phyloP scores from a whole-genome alignment of 164 flowering plant genomes.

The Vitis riparia region DNA sequence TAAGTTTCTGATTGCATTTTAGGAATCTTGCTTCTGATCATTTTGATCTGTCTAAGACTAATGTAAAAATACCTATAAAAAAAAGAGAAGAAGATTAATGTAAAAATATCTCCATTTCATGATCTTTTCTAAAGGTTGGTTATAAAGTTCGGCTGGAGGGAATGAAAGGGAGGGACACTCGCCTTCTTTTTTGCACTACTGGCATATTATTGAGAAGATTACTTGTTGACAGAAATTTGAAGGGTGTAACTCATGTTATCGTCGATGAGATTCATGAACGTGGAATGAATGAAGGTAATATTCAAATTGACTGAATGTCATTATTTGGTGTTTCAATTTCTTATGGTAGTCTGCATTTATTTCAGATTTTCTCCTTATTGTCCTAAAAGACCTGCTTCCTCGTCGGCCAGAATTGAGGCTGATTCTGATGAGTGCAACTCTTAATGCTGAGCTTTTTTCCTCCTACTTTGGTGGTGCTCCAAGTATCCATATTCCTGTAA shows the following conservation, averaged over 20 bases:
- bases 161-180: slow-evolving; percentile 87
- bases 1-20: slow-evolving; percentile 33
- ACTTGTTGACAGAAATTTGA: slow-evolving; percentile 79
- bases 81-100: background rate
- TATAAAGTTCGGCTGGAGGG: slow-evolving; percentile 97
- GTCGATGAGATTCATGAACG: slow-evolving; percentile 99
- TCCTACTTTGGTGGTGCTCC: slow-evolving; percentile 92
- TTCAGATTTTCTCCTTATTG: slow-evolving; percentile 89
- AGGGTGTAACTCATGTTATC: slow-evolving; percentile 90
- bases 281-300: slow-evolving; percentile 98
- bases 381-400: slow-evolving; percentile 87
- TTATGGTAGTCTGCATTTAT: slow-evolving; percentile 13
- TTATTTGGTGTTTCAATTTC: slow-evolving; percentile 3
- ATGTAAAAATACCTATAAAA: too few relatives aligned
- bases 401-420: slow-evolving; percentile 85
- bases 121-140: slow-evolving; percentile 63
- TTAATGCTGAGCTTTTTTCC: slow-evolving; percentile 89
- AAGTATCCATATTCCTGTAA: slow-evolving; percentile 83
- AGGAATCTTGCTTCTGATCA: background rate
- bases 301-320: background rate
- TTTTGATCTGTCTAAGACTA: background rate
- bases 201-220: slow-evolving; percentile 90
- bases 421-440: slow-evolving; percentile 94
- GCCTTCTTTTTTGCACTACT: slow-evolving; percentile 95
- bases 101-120: background rate